Base-by-base conservation (phyloP, 805 yeast genomes). In the Kluyveromyces nonfermentans region DNA sequence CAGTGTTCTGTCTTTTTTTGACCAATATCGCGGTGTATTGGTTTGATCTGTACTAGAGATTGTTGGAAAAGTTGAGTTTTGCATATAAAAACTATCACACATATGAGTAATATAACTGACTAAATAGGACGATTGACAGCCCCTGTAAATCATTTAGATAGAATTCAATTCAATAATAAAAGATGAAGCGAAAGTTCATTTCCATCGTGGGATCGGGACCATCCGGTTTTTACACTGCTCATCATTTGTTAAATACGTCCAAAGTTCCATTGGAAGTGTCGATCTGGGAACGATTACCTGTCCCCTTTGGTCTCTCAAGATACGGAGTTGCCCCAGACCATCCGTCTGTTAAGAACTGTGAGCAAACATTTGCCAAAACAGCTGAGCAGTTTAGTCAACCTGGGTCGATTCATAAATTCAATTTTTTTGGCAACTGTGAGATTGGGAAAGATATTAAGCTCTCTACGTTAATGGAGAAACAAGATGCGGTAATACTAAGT, bases 321-420 rank as follows among this genome's bases (percentile, higher is more conserved):
- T 89, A 76, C 59, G 99, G 99, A 1, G 97, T 93, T n/a, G 97
- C 98, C 0, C 99, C 99, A 2, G 99, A 93, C 64, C 97, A 93
- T 63, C 96, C 96, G 0, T 97, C 93, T 56, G 97, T 93, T 28
- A 90, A 89, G 60, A 80, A 80, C 47, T 84, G 93, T 54, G 74
- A 70, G 41, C 69, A 83, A 16, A 80, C 88, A 42, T 82, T 93
- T 57, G 73, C 72, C 8, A 79, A 80, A 43, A 67, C 70, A 18
- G 67, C 68, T 14, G 45, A 58, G 12, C 50, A 54, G 22, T 54
- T 46, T 16, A 16, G 41, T 10, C 40, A 41, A 3, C 46, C 51
- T 51, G 54, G 66, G 56, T 43, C 51, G 19, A 52, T 57, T 10
- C 59, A 63, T 10, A 53, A 62, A 1, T 78, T 80, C 55, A 60